phyloP scores from a whole-genome alignment of 2,329 filamentous ascomycete species.

The Coniochaeta hoffmannii region DNA sequence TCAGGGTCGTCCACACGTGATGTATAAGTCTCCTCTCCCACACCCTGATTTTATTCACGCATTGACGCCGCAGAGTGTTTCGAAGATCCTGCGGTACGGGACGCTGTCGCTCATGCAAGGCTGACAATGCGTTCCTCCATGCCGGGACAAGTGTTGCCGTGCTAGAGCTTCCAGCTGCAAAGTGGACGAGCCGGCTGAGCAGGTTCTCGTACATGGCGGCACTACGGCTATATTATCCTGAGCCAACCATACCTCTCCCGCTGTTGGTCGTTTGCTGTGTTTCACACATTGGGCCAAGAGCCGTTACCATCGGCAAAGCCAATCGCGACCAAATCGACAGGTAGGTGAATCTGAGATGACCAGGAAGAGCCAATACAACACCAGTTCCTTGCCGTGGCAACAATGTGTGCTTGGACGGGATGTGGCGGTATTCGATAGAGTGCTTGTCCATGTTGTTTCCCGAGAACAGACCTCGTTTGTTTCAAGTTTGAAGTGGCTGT shows the following conservation, averaged over 20 bases:
- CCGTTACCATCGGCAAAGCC: too few species aligned
- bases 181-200: too few species aligned
- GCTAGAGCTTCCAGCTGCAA: neutral
- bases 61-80: slow-evolving; percentile 1
- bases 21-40: too few species aligned
- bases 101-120: slow-evolving; percentile 7
- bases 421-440: neutral
- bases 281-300: too few species aligned
- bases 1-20: too few species aligned
- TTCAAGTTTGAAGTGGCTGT: neutral
- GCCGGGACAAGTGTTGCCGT: neutral
- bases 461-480: neutral
- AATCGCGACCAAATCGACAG: neutral
- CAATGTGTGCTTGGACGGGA: neutral
- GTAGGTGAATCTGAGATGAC: neutral
- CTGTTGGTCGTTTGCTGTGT: too few species aligned
- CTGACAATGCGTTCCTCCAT: slow-evolving; percentile 3
- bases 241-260: too few species aligned
- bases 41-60: too few species aligned
- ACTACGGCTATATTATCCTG: too few species aligned
- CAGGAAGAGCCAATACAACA: neutral
- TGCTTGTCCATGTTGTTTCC: neutral
- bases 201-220: neutral
- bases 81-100: neutral
- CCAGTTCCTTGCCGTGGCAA: neutral